Percentiles rank a stretch among this genome's conserved stretches.
Conservation (phyloP, 2,329 filamentous ascomycete genomes). For the Monosporascus sp. region DNA sequence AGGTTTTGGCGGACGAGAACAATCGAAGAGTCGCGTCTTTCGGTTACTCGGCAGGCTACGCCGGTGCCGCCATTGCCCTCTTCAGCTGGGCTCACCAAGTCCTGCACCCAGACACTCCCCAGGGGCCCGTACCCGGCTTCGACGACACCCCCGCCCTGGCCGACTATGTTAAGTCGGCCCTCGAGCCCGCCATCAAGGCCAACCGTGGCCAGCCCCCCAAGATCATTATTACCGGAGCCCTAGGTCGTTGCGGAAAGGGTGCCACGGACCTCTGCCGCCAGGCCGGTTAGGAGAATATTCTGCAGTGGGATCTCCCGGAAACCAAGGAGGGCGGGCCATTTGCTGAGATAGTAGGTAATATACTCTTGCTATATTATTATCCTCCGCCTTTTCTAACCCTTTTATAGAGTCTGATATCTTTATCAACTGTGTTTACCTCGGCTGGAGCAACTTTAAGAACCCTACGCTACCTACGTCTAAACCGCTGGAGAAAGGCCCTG, state of each 20-base stretch:
- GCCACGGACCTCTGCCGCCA: background rate
- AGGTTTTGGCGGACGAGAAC: conserved; percentile 2
- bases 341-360: conserved; percentile 1
- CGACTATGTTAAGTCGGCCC: background rate
- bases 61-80: conserved; percentile 4
- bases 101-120: conserved; percentile 2
- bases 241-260: conserved; percentile 5
- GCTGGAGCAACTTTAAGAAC: conserved; percentile 1
- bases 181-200: background rate
- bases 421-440: conserved; percentile 6
- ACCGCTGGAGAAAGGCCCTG: background rate
- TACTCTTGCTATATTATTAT: too few relatives aligned
- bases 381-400: too few relatives aligned
- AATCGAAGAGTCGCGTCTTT: conserved; percentile 3
- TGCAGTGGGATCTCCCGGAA: conserved; percentile 5
- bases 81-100: conserved; percentile 4
- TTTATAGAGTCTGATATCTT: background rate
- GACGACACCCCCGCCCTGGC: conserved; percentile 1
- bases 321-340: conserved; percentile 4
- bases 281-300: conserved; percentile 1
- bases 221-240: conserved; percentile 5
- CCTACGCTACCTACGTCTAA: conserved; percentile 1
- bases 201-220: conserved; percentile 2
- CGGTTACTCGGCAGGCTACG: conserved; percentile 4
- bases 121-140: conserved; percentile 2